Evolutionary conservation across 1,284 basidiomycete species (phyloP).

Genomic region (Trametes hirsuta): DNA sequence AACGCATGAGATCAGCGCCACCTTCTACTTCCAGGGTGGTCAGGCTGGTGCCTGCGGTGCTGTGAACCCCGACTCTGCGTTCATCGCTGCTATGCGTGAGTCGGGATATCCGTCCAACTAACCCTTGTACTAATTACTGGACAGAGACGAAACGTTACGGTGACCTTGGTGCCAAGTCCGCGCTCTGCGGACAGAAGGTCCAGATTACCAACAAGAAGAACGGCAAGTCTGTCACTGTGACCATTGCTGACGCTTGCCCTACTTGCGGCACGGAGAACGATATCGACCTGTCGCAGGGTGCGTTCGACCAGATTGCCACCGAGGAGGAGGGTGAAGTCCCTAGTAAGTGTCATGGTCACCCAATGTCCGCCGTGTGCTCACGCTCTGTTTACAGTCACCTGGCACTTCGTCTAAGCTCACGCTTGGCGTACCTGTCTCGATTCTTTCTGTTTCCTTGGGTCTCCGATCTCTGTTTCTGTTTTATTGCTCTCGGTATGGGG

Average conservation of each 20-base stretch:
- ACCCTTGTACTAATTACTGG: neutral
- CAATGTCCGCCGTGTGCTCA: neutral
- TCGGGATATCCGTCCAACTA: conserved; percentile 12
- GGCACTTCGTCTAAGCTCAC: conserved; percentile 45
- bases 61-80: conserved; percentile 64
- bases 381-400: conserved; percentile 43
- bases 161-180: conserved; percentile 46
- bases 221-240: conserved; percentile 61
- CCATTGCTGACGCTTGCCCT: conserved; percentile 84
- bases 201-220: conserved; percentile 64
- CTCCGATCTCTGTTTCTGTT: conserved; percentile 17
- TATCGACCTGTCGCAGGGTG: conserved; percentile 80
- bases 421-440: conserved; percentile 6
- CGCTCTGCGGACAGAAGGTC: conserved; percentile 69
- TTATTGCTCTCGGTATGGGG: conserved; percentile 27
- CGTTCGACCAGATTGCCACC: conserved; percentile 68
- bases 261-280: conserved; percentile 68
- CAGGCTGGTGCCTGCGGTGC: conserved; percentile 75
- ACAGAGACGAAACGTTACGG: conserved; percentile 56
- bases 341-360: conserved; percentile 47
- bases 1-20: conserved; percentile 23
- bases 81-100: conserved; percentile 72
- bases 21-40: conserved; percentile 60
- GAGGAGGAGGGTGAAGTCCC: conserved; percentile 59
- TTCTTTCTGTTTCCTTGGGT: conserved; percentile 6